Conservation (phyloP, 768 basidiomycete species). For the Lanmaoa rubissima region DNA sequence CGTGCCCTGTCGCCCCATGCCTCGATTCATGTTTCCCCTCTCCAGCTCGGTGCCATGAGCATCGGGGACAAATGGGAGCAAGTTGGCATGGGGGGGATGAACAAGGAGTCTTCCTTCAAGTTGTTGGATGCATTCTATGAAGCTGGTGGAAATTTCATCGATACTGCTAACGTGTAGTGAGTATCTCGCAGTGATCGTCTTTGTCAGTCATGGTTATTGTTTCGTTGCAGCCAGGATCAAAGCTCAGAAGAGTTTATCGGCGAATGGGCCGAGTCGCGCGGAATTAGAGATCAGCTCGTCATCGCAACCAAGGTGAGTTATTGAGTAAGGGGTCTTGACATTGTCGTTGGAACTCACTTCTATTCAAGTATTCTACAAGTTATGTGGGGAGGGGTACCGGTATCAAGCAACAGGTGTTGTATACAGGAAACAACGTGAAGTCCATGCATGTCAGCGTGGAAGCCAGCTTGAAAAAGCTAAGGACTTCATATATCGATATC, state of each 20-base stretch:
- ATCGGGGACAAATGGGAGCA: slow-evolving; percentile 40
- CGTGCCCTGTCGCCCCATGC: slow-evolving; percentile 36
- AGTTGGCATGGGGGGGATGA: slow-evolving; percentile 37
- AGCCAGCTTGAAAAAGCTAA: slow-evolving; percentile 44
- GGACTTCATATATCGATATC: slow-evolving; percentile 58
- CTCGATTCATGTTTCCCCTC: slow-evolving; percentile 42
- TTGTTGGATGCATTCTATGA: slow-evolving; percentile 45
- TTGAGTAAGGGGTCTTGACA: too few relatives aligned
- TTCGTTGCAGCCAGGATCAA: slow-evolving; percentile 45
- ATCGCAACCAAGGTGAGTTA: slow-evolving; percentile 40
- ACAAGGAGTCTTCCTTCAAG: slow-evolving; percentile 43
- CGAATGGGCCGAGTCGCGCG: slow-evolving; percentile 47
- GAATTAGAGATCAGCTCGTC: slow-evolving; percentile 47
- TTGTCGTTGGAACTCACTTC: too few relatives aligned
- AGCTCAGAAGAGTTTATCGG: slow-evolving; percentile 53
- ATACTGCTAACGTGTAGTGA: slow-evolving; percentile 47
- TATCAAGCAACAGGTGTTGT: slow-evolving; percentile 27
- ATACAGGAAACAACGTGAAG: slow-evolving; percentile 38
- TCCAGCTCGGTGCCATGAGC: slow-evolving; percentile 43
- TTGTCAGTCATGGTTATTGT: too few relatives aligned
- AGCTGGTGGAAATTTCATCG: slow-evolving; percentile 50
- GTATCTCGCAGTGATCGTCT: background rate
- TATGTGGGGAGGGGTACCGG: slow-evolving; percentile 12
- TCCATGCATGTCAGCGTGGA: slow-evolving; percentile 32
- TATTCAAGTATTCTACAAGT: slow-evolving; percentile 16